These are phyloP conservation scores for Zygnema cylindricum DNA, from an alignment of 139 green algal genomes.

Conservation along the genomic window DNA sequence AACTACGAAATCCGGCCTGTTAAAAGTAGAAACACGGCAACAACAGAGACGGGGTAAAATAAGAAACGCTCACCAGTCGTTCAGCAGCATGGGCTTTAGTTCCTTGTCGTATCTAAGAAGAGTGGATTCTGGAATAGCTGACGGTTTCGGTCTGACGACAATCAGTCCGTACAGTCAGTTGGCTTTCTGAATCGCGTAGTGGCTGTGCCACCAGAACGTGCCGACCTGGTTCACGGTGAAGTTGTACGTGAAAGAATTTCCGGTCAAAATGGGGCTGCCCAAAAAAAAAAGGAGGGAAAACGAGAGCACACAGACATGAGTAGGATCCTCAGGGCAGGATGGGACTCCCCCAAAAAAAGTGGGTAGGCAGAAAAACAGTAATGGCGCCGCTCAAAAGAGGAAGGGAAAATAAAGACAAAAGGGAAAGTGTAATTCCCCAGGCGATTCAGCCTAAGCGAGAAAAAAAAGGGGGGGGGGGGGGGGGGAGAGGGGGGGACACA, in stretches of 20 bases:
- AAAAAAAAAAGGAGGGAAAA: background rate
- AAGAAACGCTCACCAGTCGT: conserved; percentile 15
- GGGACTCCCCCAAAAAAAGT: too few species aligned
- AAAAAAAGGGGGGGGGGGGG: too few species aligned
- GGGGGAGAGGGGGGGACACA: too few species aligned
- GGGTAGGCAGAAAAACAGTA: too few species aligned
- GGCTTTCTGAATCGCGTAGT: background rate
- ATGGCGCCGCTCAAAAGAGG: too few species aligned
- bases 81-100: conserved; percentile 9
- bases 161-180: conserved; percentile 14
- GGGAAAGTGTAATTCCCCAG: too few species aligned
- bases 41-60: too few species aligned
- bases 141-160: conserved; percentile 3
- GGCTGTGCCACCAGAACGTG: conserved; percentile 33
- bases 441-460: too few species aligned
- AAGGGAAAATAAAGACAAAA: too few species aligned
- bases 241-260: conserved; percentile 2
- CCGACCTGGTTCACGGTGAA: conserved; percentile 28
- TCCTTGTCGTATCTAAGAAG: background rate
- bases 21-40: too few species aligned
- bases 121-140: background rate
- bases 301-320: background rate
- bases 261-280: conserved; percentile 24
- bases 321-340: too few species aligned
- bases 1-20: background rate